phyloP scores from a whole-genome alignment of 2,329 filamentous ascomycete species.

The Ophiostoma pallidulum region DNA sequence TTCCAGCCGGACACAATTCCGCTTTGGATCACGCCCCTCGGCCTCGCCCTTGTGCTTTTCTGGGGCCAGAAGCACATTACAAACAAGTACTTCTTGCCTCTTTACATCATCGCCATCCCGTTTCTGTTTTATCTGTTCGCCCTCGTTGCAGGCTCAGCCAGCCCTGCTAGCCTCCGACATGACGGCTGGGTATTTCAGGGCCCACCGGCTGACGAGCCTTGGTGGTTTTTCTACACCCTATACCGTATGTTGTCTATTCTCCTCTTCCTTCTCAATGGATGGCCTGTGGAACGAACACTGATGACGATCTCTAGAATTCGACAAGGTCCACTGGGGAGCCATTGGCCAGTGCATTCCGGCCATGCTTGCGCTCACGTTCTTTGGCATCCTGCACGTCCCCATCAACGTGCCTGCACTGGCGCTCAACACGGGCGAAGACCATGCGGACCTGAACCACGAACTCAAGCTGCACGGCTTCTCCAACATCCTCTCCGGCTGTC shows the following conservation, averaged over 20 bases:
- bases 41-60: conserved; percentile 66
- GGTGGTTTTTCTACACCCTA: conserved; percentile 96
- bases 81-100: conserved; percentile 76
- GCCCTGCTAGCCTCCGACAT: conserved; percentile 56
- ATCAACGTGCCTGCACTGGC: conserved; percentile 95
- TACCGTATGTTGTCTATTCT: conserved; percentile 57
- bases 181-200: conserved; percentile 87
- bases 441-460: conserved; percentile 83
- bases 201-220: conserved; percentile 75
- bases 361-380: conserved; percentile 96
- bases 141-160: conserved; percentile 55
- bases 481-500: conserved; percentile 77
- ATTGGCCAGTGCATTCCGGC: conserved; percentile 78
- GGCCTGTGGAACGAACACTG: conserved; percentile 12
- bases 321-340: conserved; percentile 72
- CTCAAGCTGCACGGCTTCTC: conserved; percentile 87
- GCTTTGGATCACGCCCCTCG: conserved; percentile 75
- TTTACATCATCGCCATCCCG: conserved; percentile 75
- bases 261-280: not conserved
- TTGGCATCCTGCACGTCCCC: conserved; percentile 90
- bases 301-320: conserved; percentile 53
- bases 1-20: conserved; percentile 63
- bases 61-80: conserved; percentile 65
- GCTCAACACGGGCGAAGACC: conserved; percentile 83
- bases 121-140: conserved; percentile 71